Conservation (phyloP, 352 stramenopile genomes). For the Globisporangium mamillatum region DNA sequence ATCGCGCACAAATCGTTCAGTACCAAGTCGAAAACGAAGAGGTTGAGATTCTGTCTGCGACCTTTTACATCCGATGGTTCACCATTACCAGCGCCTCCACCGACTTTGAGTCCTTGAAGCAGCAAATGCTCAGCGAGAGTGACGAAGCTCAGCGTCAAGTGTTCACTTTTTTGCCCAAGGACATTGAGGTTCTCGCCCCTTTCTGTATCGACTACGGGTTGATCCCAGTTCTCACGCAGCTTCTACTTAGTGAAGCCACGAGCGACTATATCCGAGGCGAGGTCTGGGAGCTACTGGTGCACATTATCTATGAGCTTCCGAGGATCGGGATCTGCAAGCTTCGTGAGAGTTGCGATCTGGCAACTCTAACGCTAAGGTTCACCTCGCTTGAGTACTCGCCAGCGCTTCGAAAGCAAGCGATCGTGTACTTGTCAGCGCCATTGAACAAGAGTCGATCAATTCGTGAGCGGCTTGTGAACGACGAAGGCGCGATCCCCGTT, state of each 20-base stretch:
- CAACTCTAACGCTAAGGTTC: not conserved
- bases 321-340: not conserved
- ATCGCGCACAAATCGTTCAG: not conserved
- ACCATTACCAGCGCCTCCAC: not conserved
- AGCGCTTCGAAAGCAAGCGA: slow-evolving; percentile 1
- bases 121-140: not conserved
- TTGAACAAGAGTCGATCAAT: slow-evolving; percentile 10
- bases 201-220: slow-evolving; percentile 12
- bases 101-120: slow-evolving; percentile 6
- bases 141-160: not conserved
- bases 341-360: not conserved
- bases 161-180: slow-evolving; percentile 3
- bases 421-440: slow-evolving; percentile 9
- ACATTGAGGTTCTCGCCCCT: slow-evolving; percentile 4
- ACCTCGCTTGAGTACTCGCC: not conserved
- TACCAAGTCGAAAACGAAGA: slow-evolving; percentile 7
- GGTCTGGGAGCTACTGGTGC: slow-evolving; percentile 9
- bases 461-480: slow-evolving; percentile 4
- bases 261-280: slow-evolving; percentile 2
- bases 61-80: not conserved
- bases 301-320: slow-evolving; percentile 12
- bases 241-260: not conserved
- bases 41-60: not conserved
- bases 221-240: not conserved
- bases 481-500: slow-evolving; percentile 1